phyloP scores from a whole-genome alignment of 1,284 basidiomycete genomes.

The Cutaneotrichosporon sp. region DNA sequence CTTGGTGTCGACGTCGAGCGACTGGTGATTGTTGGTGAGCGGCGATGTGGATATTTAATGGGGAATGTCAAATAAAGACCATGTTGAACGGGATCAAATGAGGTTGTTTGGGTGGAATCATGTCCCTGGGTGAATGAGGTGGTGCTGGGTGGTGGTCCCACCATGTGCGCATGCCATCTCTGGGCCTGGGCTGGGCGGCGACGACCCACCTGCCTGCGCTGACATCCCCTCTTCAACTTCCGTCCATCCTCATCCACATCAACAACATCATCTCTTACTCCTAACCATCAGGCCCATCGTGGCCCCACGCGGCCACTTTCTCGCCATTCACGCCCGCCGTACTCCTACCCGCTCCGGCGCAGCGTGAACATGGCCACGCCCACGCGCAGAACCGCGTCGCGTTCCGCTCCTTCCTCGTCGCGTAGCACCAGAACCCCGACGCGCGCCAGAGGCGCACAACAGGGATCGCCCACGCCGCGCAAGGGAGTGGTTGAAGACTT shows the following conservation, averaged over 20 bases:
- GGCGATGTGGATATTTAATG: neutral
- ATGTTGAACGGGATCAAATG: neutral
- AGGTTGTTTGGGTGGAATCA: neutral
- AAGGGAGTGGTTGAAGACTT: constrained; percentile 12
- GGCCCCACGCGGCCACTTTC: constrained; percentile 3
- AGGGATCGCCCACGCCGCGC: neutral
- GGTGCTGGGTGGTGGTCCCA: no score
- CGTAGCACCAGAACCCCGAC: constrained; percentile 9
- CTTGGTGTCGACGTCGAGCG: neutral
- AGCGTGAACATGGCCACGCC: constrained; percentile 21
- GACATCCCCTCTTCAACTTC: no score
- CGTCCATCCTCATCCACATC: neutral
- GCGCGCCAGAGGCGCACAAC: constrained; percentile 3
- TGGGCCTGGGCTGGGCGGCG: neutral
- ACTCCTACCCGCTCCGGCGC: neutral
- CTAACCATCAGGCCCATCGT: neutral
- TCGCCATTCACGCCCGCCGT: neutral
- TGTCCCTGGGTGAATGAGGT: neutral
- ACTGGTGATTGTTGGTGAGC: neutral
- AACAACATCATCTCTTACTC: neutral
- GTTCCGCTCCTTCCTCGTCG: constrained; percentile 23
- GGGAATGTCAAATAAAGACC: neutral
- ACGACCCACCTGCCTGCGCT: no score
- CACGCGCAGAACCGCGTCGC: constrained; percentile 24
- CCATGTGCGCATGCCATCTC: no score